Conservation (phyloP, 306 rosid genomes). For the Canavalia ensiformis region DNA sequence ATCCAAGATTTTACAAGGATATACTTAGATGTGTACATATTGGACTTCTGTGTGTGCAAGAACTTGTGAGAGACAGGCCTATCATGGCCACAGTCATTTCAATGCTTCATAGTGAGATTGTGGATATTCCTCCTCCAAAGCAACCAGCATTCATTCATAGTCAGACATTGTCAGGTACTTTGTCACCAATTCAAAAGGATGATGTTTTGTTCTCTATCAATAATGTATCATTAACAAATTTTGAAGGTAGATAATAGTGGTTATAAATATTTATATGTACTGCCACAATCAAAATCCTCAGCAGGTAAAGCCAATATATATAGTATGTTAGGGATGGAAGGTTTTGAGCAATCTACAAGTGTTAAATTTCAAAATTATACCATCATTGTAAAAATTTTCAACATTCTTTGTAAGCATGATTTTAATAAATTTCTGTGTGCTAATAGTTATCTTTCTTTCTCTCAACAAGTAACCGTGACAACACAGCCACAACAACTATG, state of each 20-base stretch:
- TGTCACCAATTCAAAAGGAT: background rate
- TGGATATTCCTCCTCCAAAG: constrained; percentile 14
- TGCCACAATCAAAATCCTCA: background rate
- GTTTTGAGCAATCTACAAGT: background rate
- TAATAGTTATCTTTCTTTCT: background rate
- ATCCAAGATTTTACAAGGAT: background rate
- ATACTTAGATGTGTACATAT: constrained; percentile 17
- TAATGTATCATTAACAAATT: background rate
- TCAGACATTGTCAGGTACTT: background rate
- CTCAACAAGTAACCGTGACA: background rate
- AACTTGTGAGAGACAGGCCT: constrained; percentile 25
- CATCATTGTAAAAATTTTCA: background rate
- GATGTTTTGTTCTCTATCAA: constrained; percentile 1
- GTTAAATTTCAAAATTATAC: background rate
- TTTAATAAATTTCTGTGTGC: background rate
- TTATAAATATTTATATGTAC: background rate
- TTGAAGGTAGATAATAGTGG: constrained; percentile 21
- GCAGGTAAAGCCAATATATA: background rate
- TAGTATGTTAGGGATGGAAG: background rate
- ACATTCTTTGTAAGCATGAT: background rate
- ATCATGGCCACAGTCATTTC: constrained; percentile 13
- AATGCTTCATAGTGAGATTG: constrained; percentile 32
- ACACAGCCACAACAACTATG: background rate
- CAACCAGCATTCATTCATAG: constrained; percentile 16
- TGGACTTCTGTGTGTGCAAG: constrained; percentile 37